Base-by-base conservation (phyloP, 768 basidiomycete genomes). In the Russula olivacea region DNA sequence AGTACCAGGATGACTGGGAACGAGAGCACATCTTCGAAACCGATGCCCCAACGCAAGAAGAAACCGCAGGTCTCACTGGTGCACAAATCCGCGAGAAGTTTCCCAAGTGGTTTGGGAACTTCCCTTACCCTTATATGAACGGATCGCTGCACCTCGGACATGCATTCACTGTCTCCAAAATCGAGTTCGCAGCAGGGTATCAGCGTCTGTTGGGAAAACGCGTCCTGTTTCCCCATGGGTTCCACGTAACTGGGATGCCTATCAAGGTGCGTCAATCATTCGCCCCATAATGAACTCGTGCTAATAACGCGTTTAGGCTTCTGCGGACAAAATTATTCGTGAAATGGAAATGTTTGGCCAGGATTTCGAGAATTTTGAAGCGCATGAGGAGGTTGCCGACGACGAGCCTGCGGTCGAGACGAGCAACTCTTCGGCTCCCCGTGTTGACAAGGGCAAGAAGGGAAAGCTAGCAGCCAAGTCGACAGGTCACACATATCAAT, bases 191-290 rank as follows among this genome's bases (percentile, higher is more conserved):
- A 0, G 89, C 96, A 40, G 97, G 97, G 32, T 98, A 91, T 75
- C 87, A 99, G 76, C 81, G 96, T 48, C 87, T 99, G 89, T 73
- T 94, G 66, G 96, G 97, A 56, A 97, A 97, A 77, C 82, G 91
- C 17, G 93, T 89, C 32, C 76, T 99, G 68, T 98, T 98, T 77
- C 97, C 97, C n/a, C 89, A 95, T 71, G 97, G 92, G 53, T 91
- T 97, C 75, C 97, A 99, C 76, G 91, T 90, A 69, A 99, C 97
- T 6, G 97, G 97, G 38, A 90, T 99, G 93, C 97, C 97, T 43
- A 99, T 99, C 81, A 98, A 98, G 84, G 96, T 92, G 65, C 63
- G 87, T 64, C 8, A 14, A 34, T n/a, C 19, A 34, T 48, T 15
- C 11, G 0, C 28, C 34, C 8, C 21, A 14, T 53, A 19, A 12